phyloP scores from a whole-genome alignment of 2,329 filamentous ascomycete genomes.

The Fusarium fujikuroi region DNA sequence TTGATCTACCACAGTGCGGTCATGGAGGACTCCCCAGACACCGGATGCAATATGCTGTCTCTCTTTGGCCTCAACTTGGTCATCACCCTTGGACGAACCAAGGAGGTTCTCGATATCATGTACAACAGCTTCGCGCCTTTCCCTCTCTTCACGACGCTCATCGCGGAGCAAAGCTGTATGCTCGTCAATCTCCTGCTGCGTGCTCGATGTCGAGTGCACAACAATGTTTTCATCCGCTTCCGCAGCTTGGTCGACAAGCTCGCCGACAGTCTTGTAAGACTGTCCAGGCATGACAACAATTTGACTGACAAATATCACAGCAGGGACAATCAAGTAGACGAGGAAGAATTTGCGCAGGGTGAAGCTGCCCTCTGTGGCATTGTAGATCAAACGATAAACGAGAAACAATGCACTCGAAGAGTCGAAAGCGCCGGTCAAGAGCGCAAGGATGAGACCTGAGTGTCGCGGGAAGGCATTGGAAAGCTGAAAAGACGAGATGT shows the following conservation, averaged over 20 bases:
- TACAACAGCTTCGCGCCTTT: conserved; percentile 70
- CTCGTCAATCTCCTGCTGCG: conserved; percentile 60
- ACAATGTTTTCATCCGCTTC: conserved; percentile 52
- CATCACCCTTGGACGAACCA: conserved; percentile 68
- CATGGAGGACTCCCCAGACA: conserved; percentile 89
- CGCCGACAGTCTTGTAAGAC: conserved; percentile 86
- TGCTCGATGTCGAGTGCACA: conserved; percentile 42
- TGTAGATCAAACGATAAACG: conserved; percentile 76
- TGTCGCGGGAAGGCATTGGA: conserved; percentile 84
- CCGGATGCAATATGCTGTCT: conserved; percentile 76
- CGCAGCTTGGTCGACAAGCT: conserved; percentile 80
- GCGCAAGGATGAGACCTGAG: conserved; percentile 81
- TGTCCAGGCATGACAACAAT: conserved; percentile 77
- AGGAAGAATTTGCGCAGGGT: conserved; percentile 77
- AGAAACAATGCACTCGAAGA: conserved; percentile 83
- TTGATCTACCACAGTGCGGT: conserved; percentile 75
- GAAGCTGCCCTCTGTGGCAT: conserved; percentile 65
- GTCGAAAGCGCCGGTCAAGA: conserved; percentile 85
- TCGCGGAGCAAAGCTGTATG: conserved; percentile 65
- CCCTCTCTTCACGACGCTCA: conserved; percentile 67
- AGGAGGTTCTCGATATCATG: conserved; percentile 80
- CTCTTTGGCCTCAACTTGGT: conserved; percentile 74
- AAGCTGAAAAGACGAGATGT: conserved; percentile 85
- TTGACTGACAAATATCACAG: conserved; percentile 73
- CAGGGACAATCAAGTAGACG: conserved; percentile 75